These are phyloP conservation scores for Vigna hirtella DNA, from an alignment of 306 rosid genomes.

Conservation along the genomic window DNA sequence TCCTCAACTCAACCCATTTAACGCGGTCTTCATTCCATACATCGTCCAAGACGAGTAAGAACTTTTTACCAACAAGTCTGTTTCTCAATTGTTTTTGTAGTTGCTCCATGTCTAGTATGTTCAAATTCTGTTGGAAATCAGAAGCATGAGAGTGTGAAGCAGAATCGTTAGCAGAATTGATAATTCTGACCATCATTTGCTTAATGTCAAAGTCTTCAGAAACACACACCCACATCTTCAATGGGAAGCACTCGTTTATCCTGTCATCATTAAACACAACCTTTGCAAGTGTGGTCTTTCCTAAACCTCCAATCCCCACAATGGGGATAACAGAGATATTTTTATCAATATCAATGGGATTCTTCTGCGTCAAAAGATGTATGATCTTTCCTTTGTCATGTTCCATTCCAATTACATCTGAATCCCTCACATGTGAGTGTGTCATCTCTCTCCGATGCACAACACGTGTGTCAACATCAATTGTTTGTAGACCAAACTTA, in stretches of 20 bases:
- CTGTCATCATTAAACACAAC: slow-evolving; percentile 24
- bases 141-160: background rate
- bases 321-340: slow-evolving; percentile 27
- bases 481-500: slow-evolving; percentile 10
- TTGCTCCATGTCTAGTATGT: background rate
- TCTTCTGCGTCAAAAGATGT: background rate
- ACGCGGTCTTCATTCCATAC: slow-evolving; percentile 26
- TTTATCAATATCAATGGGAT: background rate
- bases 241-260: background rate
- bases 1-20: slow-evolving; percentile 11
- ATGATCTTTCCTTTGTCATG: background rate
- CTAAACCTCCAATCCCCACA: slow-evolving; percentile 41
- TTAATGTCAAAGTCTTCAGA: slow-evolving; percentile 29
- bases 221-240: slow-evolving; percentile 38
- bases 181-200: slow-evolving; percentile 1
- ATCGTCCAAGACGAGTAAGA: slow-evolving; percentile 35
- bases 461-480: slow-evolving; percentile 9
- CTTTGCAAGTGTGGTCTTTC: slow-evolving; percentile 43
- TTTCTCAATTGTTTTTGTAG: background rate
- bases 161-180: slow-evolving; percentile 7
- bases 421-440: slow-evolving; percentile 18
- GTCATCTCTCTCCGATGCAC: background rate
- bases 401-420: too few relatives aligned
- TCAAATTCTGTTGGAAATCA: background rate
- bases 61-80: slow-evolving; percentile 32